phyloP scores from a whole-genome alignment of 768 basidiomycete genomes.

The Infundibulicybe gibba region DNA sequence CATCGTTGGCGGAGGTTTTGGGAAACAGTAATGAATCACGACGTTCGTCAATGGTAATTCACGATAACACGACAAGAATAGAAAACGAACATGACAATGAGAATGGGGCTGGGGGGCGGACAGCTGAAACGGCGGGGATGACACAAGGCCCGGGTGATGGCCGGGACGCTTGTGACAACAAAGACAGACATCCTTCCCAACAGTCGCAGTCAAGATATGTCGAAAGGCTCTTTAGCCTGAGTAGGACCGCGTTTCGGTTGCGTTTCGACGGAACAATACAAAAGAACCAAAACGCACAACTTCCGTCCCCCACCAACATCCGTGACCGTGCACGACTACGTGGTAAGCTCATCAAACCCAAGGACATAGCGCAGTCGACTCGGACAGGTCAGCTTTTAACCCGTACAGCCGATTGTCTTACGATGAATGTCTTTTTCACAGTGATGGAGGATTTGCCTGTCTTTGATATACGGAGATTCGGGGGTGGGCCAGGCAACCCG shows the following conservation, averaged over 20 bases:
- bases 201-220: slow-evolving; percentile 8
- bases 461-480: slow-evolving; percentile 14
- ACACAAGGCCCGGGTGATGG: slow-evolving; percentile 1
- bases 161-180: not conserved
- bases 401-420: no score
- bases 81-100: not conserved
- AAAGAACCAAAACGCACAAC: not conserved
- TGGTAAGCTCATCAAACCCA: slow-evolving; percentile 13
- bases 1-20: slow-evolving; percentile 26
- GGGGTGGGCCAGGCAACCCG: slow-evolving; percentile 1
- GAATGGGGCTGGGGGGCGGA: not conserved
- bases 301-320: slow-evolving; percentile 2
- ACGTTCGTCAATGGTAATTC: no score
- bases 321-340: slow-evolving; percentile 12
- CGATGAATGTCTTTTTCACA: no score
- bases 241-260: slow-evolving; percentile 10
- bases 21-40: not conserved
- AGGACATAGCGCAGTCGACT: slow-evolving; percentile 1
- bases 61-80: not conserved
- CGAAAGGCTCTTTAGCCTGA: slow-evolving; percentile 12
- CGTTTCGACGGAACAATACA: slow-evolving; percentile 4
- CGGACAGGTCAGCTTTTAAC: no score
- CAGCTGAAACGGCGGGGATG: not conserved
- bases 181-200: slow-evolving; percentile 4
- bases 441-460: slow-evolving; percentile 2